phyloP scores from a whole-genome alignment of 495 filamentous ascomycete species.

The Cudoniella acicularis region DNA sequence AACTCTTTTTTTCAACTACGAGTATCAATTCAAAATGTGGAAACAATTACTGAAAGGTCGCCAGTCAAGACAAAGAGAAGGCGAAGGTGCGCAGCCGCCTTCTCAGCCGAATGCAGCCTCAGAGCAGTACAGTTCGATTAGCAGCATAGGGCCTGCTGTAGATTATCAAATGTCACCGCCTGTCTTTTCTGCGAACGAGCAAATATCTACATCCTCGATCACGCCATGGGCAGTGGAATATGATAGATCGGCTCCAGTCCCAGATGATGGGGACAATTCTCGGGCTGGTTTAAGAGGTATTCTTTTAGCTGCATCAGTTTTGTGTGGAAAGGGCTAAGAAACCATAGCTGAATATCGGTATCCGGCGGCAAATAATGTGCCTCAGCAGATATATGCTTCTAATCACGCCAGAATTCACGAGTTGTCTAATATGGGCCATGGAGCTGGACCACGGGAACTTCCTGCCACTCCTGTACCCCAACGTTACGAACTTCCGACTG shows the following conservation, averaged over 20 bases:
- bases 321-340: no score
- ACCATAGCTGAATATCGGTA: no score
- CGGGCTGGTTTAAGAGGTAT: background rate
- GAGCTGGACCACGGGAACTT: no score
- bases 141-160: background rate
- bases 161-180: background rate
- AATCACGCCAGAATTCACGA: no score
- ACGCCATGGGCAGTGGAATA: background rate
- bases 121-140: background rate
- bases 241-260: background rate
- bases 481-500: conserved; percentile 5
- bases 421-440: no score
- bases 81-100: background rate
- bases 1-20: background rate
- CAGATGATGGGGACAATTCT: background rate
- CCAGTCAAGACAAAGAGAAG: background rate
- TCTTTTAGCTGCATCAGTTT: no score
- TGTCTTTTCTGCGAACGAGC: no score
- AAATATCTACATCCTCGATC: background rate
- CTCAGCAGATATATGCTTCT: no score
- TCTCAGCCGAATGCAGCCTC: background rate
- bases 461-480: background rate
- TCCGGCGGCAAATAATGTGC: no score
- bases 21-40: background rate
- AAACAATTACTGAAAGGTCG: background rate